Conservation (phyloP, 352 stramenopile genomes). For the Phytophthora pistaciae region DNA sequence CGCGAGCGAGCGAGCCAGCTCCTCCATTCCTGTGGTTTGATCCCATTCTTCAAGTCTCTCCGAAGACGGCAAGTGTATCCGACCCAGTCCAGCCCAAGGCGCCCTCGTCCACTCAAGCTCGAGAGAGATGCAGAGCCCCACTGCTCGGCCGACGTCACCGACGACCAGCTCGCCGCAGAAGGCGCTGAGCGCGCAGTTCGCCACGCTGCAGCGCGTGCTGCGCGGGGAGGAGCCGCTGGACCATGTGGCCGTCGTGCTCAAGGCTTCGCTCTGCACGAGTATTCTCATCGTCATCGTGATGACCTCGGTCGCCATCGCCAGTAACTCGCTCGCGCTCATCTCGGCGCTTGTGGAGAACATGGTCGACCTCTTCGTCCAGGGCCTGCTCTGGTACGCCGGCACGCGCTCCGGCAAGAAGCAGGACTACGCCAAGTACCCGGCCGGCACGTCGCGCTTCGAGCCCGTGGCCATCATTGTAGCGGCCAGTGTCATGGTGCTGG, state of each 20-base stretch:
- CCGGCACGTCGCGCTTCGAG: slow-evolving; percentile 92
- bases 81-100: neutral
- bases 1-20: neutral
- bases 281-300: slow-evolving; percentile 75
- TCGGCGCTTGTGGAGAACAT: slow-evolving; percentile 93
- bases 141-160: slow-evolving; percentile 15
- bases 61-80: slow-evolving; percentile 2
- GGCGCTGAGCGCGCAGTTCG: slow-evolving; percentile 10
- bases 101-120: neutral
- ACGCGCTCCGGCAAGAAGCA: slow-evolving; percentile 78
- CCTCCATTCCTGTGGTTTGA: slow-evolving; percentile 13
- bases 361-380: slow-evolving; percentile 93
- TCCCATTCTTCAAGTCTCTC: slow-evolving; percentile 13
- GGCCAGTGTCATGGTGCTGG: slow-evolving; percentile 93
- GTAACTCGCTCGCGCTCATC: slow-evolving; percentile 90
- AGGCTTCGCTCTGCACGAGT: slow-evolving; percentile 69
- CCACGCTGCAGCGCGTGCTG: slow-evolving; percentile 18
- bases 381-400: slow-evolving; percentile 91
- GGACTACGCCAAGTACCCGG: slow-evolving; percentile 92
- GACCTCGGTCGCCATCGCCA: slow-evolving; percentile 76
- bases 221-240: slow-evolving; percentile 53
- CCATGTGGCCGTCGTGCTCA: slow-evolving; percentile 63
- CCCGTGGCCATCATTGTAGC: slow-evolving; percentile 94
- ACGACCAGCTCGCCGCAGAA: slow-evolving; percentile 1
- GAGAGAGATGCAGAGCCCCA: slow-evolving; percentile 26